These are phyloP conservation scores for Dorcoceras hygrometricum DNA, from an alignment of 257 asterid genomes.

Conservation along the genomic window DNA sequence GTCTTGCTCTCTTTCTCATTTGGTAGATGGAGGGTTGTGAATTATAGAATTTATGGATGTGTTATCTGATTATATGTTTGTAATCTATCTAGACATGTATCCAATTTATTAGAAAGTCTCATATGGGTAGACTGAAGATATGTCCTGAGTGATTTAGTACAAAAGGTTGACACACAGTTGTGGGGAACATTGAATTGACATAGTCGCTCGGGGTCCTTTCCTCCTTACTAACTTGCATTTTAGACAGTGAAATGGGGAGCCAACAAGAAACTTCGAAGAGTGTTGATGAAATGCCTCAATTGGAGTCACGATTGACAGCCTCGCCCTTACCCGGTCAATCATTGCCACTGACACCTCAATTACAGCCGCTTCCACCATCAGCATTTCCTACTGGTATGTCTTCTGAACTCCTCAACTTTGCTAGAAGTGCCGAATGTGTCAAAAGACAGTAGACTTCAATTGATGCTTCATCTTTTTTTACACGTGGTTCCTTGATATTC, in stretches of 20 bases:
- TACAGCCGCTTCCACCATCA: slow-evolving; percentile 33
- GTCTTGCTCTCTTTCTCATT: not conserved
- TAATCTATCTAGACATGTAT: slow-evolving; percentile 1
- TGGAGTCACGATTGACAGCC: slow-evolving; percentile 30
- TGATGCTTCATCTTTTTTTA: not conserved
- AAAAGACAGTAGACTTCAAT: not conserved
- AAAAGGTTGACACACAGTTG: too few relatives aligned
- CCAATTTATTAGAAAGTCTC: slow-evolving; percentile 2
- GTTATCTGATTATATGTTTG: too few relatives aligned
- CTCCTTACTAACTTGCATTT: slow-evolving; percentile 27
- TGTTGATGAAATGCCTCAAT: slow-evolving; percentile 36
- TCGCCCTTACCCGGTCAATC: slow-evolving; percentile 31
- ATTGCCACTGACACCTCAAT: slow-evolving; percentile 41
- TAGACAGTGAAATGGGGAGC: slow-evolving; percentile 44
- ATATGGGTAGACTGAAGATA: not conserved
- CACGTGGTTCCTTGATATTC: slow-evolving; percentile 14
- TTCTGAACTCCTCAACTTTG: slow-evolving; percentile 12
- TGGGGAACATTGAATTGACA: slow-evolving; percentile 9
- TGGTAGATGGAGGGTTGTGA: not conserved
- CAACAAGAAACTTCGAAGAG: slow-evolving; percentile 28
- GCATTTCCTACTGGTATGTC: slow-evolving; percentile 43
- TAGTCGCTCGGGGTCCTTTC: slow-evolving; percentile 6
- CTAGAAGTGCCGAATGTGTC: slow-evolving; percentile 8
- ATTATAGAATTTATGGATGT: too few relatives aligned
- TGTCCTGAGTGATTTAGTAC: not conserved